A percentile compares a stretch with the other conserved stretches of the same genome.
Conservation (phyloP, 805 yeast species). For the Barnettozyma sucrosica region DNA sequence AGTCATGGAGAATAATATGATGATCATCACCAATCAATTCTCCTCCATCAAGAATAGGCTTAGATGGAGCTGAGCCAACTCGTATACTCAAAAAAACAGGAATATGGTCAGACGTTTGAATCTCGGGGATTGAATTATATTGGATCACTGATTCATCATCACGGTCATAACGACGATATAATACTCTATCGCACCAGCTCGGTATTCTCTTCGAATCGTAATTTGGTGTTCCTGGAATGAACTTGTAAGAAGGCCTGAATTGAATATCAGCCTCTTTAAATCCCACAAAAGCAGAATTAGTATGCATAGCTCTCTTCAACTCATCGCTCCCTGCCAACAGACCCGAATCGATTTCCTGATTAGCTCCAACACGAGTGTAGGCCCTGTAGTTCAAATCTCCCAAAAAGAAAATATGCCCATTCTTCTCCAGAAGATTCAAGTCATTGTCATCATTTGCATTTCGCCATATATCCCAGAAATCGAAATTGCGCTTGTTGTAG, state of each 20-base stretch:
- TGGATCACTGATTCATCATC: conserved; percentile 26
- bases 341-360: conserved; percentile 11
- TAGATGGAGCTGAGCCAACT: not conserved
- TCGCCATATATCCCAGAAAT: conserved; percentile 44
- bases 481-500: conserved; percentile 42
- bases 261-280: conserved; percentile 59
- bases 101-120: conserved; percentile 68
- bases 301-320: conserved; percentile 25
- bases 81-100: conserved; percentile 57
- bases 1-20: conserved; percentile 1
- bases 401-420: conserved; percentile 59
- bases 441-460: conserved; percentile 49
- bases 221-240: conserved; percentile 37
- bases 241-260: conserved; percentile 83
- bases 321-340: conserved; percentile 32
- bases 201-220: conserved; percentile 61
- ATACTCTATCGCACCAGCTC: conserved; percentile 87
- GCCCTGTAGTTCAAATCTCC: conserved; percentile 87
- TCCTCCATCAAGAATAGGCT: not conserved
- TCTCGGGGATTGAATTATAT: conserved; percentile 44
- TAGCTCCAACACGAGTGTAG: conserved; percentile 13
- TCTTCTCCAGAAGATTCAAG: conserved; percentile 43
- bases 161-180: conserved; percentile 43
- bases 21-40: not conserved
- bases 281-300: conserved; percentile 48